Percentiles rank a stretch among this genome's conserved stretches.
phyloP scores from a whole-genome alignment of 495 filamentous ascomycete genomes.

The Apodospora peruviana region DNA sequence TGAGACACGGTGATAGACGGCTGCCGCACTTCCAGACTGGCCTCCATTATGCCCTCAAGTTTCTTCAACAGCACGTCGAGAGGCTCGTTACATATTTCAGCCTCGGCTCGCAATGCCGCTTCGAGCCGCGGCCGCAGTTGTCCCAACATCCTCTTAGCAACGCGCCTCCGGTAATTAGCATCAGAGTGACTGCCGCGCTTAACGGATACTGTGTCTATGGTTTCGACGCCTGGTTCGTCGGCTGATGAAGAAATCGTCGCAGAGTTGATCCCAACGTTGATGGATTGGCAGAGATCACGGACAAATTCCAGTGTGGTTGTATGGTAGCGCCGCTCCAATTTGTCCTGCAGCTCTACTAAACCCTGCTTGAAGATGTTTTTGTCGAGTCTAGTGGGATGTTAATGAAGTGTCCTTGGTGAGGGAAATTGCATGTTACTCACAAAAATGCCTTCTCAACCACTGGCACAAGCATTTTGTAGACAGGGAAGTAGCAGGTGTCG shows the following conservation, averaged over 20 bases:
- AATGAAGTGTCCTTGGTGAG: conserved; percentile 9
- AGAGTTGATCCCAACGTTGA: conserved; percentile 60
- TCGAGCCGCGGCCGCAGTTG: conserved; percentile 71
- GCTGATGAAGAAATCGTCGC: conserved; percentile 19
- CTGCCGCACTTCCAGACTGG: conserved; percentile 40
- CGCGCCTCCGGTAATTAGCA: conserved; percentile 45
- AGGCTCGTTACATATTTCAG: conserved; percentile 64
- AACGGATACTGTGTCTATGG: conserved; percentile 19
- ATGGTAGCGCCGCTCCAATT: conserved; percentile 66
- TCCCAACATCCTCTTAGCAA: conserved; percentile 81
- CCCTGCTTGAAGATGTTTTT: conserved; percentile 66
- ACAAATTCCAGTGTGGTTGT: conserved; percentile 69
- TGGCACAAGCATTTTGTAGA: conserved; percentile 68
- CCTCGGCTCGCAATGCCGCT: conserved; percentile 70
- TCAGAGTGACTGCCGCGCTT: conserved; percentile 33
- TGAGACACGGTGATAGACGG: conserved; percentile 21
- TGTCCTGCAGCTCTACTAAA: conserved; percentile 56
- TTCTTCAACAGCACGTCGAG: conserved; percentile 66
- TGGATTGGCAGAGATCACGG: conserved; percentile 62
- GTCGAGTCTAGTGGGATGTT: conserved; percentile 55
- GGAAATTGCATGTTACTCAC: conserved; percentile 41
- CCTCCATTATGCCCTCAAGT: conserved; percentile 65
- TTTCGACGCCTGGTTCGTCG: conserved; percentile 20
- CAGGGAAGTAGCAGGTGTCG: conserved; percentile 85
- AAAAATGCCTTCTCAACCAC: conserved; percentile 70